These are phyloP conservation scores for Hansfordia pulvinata DNA, from an alignment of 2,329 filamentous ascomycete species.

Conservation along the genomic window DNA sequence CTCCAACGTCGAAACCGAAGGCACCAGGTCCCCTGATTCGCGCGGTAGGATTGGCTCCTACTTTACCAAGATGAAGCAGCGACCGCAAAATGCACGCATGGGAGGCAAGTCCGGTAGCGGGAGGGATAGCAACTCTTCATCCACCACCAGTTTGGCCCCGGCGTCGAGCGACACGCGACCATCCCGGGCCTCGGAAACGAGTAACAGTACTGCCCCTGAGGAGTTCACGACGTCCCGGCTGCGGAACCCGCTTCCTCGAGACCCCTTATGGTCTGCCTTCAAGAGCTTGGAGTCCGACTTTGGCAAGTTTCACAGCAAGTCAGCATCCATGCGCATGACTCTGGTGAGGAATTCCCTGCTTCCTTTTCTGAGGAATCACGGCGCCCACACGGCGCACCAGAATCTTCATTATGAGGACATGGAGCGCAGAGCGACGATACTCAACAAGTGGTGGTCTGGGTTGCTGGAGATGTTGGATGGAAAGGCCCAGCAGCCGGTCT, in stretches of 20 bases:
- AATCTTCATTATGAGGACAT: constrained; percentile 64
- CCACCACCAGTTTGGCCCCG: constrained; percentile 28
- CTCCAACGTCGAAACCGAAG: constrained; percentile 14
- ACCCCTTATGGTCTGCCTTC: constrained; percentile 42
- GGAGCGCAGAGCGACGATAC: constrained; percentile 62
- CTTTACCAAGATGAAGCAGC: constrained; percentile 36
- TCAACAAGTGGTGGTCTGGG: constrained; percentile 85
- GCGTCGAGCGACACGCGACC: constrained; percentile 21
- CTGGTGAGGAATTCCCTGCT: constrained; percentile 60
- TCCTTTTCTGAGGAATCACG: constrained; percentile 63
- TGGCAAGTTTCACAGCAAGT: constrained; percentile 54
- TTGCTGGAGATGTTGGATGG: constrained; percentile 73
- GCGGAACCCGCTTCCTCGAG: constrained; percentile 27
- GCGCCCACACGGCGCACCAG: constrained; percentile 50
- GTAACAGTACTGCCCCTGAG: constrained; percentile 16
- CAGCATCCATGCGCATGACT: constrained; percentile 58
- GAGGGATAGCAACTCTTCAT: constrained; percentile 29
- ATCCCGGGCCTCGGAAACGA: constrained; percentile 18
- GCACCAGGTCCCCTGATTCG: constrained; percentile 20
- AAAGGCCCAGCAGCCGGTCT: constrained; percentile 48
- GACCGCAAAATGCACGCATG: constrained; percentile 25
- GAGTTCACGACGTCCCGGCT: constrained; percentile 8
- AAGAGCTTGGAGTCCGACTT: constrained; percentile 36
- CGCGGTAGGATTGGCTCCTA: constrained; percentile 22
- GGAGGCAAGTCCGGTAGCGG: constrained; percentile 18